These are phyloP conservation scores for Pyrus bretschneideri DNA, from an alignment of 306 rosid genomes.

Conservation along the genomic window DNA sequence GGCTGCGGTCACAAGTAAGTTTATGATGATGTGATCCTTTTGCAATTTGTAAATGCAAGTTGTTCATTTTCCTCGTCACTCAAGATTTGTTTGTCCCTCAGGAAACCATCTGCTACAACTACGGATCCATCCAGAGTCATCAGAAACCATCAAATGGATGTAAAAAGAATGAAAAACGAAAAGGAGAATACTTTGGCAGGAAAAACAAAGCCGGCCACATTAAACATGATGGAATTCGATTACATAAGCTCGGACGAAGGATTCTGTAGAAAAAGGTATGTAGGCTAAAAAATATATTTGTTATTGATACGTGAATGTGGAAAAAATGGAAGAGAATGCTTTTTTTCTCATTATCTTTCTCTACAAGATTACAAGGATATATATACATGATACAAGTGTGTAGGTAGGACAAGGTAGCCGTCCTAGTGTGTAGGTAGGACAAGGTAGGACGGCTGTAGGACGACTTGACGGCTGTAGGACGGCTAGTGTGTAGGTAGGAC, in stretches of 20 bases:
- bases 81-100: conserved; percentile 23
- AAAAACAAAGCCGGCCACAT: conserved; percentile 32
- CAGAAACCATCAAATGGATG: conserved; percentile 30
- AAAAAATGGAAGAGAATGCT: too few species aligned
- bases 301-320: too few species aligned
- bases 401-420: too few species aligned
- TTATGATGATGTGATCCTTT: neutral
- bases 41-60: neutral
- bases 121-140: conserved; percentile 25
- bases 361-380: too few species aligned
- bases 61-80: conserved; percentile 4
- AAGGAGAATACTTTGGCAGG: conserved; percentile 26
- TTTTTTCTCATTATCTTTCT: too few species aligned
- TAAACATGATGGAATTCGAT: conserved; percentile 69
- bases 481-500: too few species aligned
- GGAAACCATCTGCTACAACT: conserved; percentile 50
- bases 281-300: too few species aligned
- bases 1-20: conserved; percentile 64
- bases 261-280: conserved; percentile 2
- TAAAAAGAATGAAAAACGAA: conserved; percentile 47
- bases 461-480: too few species aligned
- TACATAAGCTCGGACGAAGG: conserved; percentile 77
- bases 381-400: too few species aligned
- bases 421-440: too few species aligned
- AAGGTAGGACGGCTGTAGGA: too few species aligned